phyloP scores from a whole-genome alignment of 1,139 yeast genomes.

The Geotrichum histeridarum region DNA sequence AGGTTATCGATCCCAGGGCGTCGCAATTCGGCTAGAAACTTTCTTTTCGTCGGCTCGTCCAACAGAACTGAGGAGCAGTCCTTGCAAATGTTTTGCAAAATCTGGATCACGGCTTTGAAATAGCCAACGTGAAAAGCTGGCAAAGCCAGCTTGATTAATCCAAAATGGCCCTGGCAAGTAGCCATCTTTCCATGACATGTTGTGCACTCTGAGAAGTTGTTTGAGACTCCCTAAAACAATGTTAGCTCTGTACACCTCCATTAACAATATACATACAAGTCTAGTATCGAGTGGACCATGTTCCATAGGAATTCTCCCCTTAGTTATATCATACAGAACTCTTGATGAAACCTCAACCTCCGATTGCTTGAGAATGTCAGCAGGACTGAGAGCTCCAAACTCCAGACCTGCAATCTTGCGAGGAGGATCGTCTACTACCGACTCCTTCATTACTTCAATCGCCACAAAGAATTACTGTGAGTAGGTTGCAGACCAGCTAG shows the following conservation, averaged over 20 bases:
- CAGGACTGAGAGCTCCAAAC: slow-evolving; percentile 86
- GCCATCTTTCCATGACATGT: slow-evolving; percentile 93
- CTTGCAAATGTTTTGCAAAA: slow-evolving; percentile 88
- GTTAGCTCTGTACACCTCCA: not conserved
- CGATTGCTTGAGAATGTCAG: slow-evolving; percentile 87
- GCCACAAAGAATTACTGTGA: not conserved
- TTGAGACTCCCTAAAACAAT: slow-evolving; percentile 62
- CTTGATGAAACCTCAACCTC: slow-evolving; percentile 91
- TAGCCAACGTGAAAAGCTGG: slow-evolving; percentile 98
- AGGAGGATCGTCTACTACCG: slow-evolving; percentile 79
- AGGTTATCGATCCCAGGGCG: slow-evolving; percentile 87
- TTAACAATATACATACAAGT: slow-evolving; percentile 45
- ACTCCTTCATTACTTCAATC: slow-evolving; percentile 53
- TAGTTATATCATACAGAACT: slow-evolving; percentile 83
- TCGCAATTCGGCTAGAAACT: slow-evolving; percentile 68
- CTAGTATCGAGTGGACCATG: slow-evolving; percentile 86
- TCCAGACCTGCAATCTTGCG: slow-evolving; percentile 86
- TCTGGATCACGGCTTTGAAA: slow-evolving; percentile 84
- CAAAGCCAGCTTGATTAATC: slow-evolving; percentile 83
- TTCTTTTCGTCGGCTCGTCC: slow-evolving; percentile 65
- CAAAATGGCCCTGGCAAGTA: slow-evolving; percentile 97
- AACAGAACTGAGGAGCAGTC: slow-evolving; percentile 75
- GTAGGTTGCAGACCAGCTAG: not conserved
- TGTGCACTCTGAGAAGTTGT: slow-evolving; percentile 74
- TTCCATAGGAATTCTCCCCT: slow-evolving; percentile 73